Percentiles rank a stretch among this genome's conserved stretches.
Evolutionary conservation across 164 flowering plant species (phyloP).

Genomic region (Sedum album): DNA sequence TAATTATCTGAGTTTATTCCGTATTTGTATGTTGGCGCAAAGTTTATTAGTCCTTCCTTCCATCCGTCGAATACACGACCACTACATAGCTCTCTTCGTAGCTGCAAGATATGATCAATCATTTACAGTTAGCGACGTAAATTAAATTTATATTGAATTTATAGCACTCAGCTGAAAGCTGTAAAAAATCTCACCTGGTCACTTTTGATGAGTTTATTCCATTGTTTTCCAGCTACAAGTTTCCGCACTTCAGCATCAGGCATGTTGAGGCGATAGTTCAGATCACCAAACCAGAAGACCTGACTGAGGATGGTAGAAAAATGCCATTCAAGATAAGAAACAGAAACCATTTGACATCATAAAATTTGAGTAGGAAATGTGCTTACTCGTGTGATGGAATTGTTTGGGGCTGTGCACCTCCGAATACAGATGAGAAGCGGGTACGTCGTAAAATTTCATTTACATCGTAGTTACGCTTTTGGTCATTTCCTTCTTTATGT

Average conservation of each 20-base stretch:
- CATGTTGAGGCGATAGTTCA: slow-evolving; percentile 91
- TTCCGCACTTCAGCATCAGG: slow-evolving; percentile 65
- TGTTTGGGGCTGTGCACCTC: slow-evolving; percentile 61
- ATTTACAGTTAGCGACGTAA: neutral
- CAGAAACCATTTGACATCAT: neutral
- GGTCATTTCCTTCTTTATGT: slow-evolving; percentile 75
- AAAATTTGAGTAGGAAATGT: neutral
- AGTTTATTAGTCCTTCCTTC: slow-evolving; percentile 79
- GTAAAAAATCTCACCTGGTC: slow-evolving; percentile 67
- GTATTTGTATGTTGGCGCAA: slow-evolving; percentile 95
- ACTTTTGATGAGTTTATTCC: slow-evolving; percentile 65
- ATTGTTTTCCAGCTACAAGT: slow-evolving; percentile 54
- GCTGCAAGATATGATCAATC: slow-evolving; percentile 31
- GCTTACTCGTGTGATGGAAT: slow-evolving; percentile 92
- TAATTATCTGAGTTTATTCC: slow-evolving; percentile 70
- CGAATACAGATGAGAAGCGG: slow-evolving; percentile 53
- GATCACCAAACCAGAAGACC: slow-evolving; percentile 97
- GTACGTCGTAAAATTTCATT: slow-evolving; percentile 75
- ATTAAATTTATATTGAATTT: too few species aligned
- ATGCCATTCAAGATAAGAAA: neutral
- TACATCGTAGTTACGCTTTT: slow-evolving; percentile 80
- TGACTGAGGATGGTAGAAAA: slow-evolving; percentile 51
- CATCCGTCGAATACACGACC: slow-evolving; percentile 89
- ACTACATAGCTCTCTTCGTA: slow-evolving; percentile 52
- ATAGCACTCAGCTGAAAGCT: neutral